Conservation (phyloP, 371 early-diverging fungal genomes). For the Dinochytrium kinnereticum region DNA sequence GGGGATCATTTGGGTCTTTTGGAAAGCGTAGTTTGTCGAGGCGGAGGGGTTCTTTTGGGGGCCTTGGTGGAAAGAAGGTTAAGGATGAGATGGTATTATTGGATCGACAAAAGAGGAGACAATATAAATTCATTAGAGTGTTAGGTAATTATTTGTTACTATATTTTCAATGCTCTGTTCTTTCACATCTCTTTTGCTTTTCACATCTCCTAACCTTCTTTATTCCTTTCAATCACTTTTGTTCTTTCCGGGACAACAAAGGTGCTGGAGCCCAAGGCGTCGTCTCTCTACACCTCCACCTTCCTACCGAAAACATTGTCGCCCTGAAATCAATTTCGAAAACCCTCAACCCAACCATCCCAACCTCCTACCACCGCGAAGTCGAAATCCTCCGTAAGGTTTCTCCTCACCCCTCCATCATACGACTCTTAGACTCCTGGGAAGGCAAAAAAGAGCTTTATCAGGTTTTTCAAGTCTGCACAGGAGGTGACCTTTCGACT, state of each 20-base stretch:
- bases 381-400: constrained; percentile 22
- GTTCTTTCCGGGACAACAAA: too few relatives aligned
- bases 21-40: not conserved
- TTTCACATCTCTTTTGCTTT: not conserved
- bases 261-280: constrained; percentile 31
- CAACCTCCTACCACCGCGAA: constrained; percentile 28
- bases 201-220: not conserved
- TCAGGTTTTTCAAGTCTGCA: constrained; percentile 31
- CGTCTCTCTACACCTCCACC: constrained; percentile 17
- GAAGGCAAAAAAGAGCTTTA: constrained; percentile 25
- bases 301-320: not conserved
- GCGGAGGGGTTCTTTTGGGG: not conserved
- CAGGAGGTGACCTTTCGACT: constrained; percentile 27
- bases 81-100: not conserved
- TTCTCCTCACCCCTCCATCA: constrained; percentile 25
- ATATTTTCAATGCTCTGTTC: not conserved
- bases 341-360: not conserved
- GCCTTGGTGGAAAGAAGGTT: not conserved
- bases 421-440: constrained; percentile 32
- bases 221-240: too few relatives aligned
- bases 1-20: too few relatives aligned
- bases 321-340: constrained; percentile 27
- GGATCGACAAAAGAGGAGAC: not conserved
- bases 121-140: constrained; percentile 11
- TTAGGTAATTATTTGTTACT: too few relatives aligned